These are phyloP conservation scores for Ogataea degrootiae DNA, from an alignment of 805 yeast genomes.

Conservation along the genomic window DNA sequence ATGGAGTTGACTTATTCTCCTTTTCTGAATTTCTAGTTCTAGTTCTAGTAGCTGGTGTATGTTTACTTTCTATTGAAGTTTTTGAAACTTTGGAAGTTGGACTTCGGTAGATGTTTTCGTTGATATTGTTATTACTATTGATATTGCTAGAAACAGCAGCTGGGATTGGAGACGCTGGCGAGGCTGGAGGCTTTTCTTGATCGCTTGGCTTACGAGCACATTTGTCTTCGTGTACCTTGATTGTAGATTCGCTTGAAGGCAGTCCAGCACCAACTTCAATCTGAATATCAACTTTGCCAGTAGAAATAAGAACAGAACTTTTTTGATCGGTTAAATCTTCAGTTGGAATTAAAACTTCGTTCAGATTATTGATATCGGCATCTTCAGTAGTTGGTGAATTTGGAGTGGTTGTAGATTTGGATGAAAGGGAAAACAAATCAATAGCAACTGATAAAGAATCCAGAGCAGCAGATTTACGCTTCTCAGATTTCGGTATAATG, in stretches of 20 bases:
- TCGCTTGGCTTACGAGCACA: neutral
- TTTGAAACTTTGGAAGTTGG: neutral
- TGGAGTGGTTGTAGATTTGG: slow-evolving; percentile 15
- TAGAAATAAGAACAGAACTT: too few relatives aligned
- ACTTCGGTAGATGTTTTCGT: neutral
- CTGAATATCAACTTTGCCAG: neutral
- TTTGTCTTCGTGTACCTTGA: slow-evolving; percentile 3
- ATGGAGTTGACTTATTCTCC: slow-evolving; percentile 15
- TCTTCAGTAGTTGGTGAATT: slow-evolving; percentile 12
- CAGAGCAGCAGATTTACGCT: slow-evolving; percentile 29
- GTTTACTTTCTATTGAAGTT: neutral
- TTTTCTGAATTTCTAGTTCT: slow-evolving; percentile 17
- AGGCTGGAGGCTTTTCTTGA: neutral
- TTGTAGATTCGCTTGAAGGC: neutral
- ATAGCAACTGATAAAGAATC: slow-evolving; percentile 31
- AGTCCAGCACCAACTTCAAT: slow-evolving; percentile 2
- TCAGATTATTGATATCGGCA: neutral
- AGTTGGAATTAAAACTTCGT: neutral
- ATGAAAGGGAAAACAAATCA: slow-evolving; percentile 24
- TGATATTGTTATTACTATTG: neutral
- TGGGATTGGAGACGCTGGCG: too few relatives aligned
- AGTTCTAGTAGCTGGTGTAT: neutral
- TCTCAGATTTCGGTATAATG: slow-evolving; percentile 18
- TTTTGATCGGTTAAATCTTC: neutral
- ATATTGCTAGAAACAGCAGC: too few relatives aligned